Percentiles rank a stretch among this genome's conserved stretches.
Evolutionary conservation across 768 basidiomycete species (phyloP).

Genomic region (Pholiota molesta): DNA sequence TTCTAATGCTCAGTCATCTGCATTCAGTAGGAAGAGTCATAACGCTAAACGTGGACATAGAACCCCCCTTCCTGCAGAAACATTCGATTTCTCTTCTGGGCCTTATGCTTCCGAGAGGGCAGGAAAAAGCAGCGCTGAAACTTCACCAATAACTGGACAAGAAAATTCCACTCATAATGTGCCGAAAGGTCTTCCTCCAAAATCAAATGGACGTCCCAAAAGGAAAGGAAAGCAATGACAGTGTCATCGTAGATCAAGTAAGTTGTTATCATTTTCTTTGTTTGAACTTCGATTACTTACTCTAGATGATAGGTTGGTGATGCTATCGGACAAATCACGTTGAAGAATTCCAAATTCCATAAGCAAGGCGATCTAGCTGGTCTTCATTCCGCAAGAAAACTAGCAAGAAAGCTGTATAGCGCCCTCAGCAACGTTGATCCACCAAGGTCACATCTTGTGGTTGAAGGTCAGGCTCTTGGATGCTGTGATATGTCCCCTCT

Average conservation of each 20-base stretch:
- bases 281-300: constrained; percentile 1
- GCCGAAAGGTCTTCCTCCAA: constrained; percentile 10
- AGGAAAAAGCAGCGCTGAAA: constrained; percentile 12
- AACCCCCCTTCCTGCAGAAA: constrained; percentile 38
- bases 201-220: constrained; percentile 20
- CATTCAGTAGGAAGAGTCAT: constrained; percentile 35
- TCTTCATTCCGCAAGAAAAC: constrained; percentile 62
- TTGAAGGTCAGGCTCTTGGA: constrained; percentile 52
- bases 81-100: constrained; percentile 35
- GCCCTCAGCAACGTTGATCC: constrained; percentile 62
- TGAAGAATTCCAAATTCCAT: constrained; percentile 67
- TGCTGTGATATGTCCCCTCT: neutral
- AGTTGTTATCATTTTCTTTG: constrained; percentile 12
- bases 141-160: constrained; percentile 14
- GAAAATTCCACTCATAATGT: constrained; percentile 3
- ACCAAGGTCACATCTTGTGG: constrained; percentile 60
- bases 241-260: constrained; percentile 72
- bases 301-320: constrained; percentile 44
- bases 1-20: constrained; percentile 61
- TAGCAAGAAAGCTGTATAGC: constrained; percentile 72
- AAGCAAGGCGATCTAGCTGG: constrained; percentile 55
- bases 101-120: constrained; percentile 3
- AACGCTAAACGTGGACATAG: constrained; percentile 52
- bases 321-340: constrained; percentile 70
- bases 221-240: constrained; percentile 58